Evolutionary conservation across 1,139 yeast genomes (phyloP), one percentile per base, ranked within the genome.

Genomic region (Scheffersomyces stambukii): DNA sequence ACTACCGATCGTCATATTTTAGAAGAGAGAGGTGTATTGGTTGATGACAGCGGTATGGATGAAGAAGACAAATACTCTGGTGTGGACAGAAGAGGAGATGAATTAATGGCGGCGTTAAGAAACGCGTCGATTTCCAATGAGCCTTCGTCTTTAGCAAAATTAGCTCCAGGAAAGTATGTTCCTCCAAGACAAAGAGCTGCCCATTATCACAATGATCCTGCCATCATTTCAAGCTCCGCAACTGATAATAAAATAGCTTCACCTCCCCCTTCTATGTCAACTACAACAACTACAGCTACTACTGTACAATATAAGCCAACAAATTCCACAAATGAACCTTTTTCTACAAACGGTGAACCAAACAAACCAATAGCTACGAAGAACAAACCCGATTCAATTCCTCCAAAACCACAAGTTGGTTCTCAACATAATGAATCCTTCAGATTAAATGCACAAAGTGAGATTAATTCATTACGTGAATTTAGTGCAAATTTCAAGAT

Each of bases 21-120:
- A 38, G 98, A 91, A 52, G 98, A 91, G 56, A 77, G 98, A 52
- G 96, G 96, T 13, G 36, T 76, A 9, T 53, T 53, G 13, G 73
- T 82, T 22, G 95, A 85, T 50, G 95, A 85, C 50, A 74, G 83
- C 38, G 96, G 95, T 3, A 43, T 84, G 44, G 97, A 91, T 54
- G 98, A 91, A 58, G 99, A 93, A 54, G 96, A 88, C 55, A 84
- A 84, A 57, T 91, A 89, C 51, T 86, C 96, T 3, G 97, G 97
- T 25, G 98, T 91, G 30, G 75, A 68, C 35, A 52, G 64, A 42
- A 64, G 82, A 42, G 82, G 82, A 17, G 78, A 73, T 41, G 84
- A 77, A 35, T 57, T 78, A 35, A 69, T 78, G 67, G 82, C 82
- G 3, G 78, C 82, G 4, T 64, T 77, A 42, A 66, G 57, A 38